Percentiles rank a stretch among this genome's conserved stretches.
phyloP scores from a whole-genome alignment of 345 rosid genomes.

The Brassica nigra region DNA sequence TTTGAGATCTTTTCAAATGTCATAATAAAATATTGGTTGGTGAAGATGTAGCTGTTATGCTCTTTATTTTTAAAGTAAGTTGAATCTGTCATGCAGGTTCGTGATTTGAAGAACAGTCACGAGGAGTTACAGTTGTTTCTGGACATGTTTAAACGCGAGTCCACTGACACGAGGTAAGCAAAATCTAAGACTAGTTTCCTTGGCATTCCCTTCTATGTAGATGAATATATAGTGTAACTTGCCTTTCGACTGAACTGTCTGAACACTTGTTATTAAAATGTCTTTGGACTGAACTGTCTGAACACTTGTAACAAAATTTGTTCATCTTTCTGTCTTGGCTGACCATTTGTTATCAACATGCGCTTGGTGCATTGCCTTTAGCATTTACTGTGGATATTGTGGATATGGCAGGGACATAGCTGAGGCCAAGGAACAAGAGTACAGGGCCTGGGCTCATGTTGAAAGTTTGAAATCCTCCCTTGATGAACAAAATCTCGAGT shows the following conservation, averaged over 20 bases:
- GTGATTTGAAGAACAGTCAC: conserved; percentile 63
- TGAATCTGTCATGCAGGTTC: conserved; percentile 59
- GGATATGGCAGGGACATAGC: conserved; percentile 58
- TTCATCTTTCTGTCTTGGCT: conserved; percentile 1
- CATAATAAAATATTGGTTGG: background rate
- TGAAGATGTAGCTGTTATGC: conserved; percentile 1
- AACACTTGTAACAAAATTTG: background rate
- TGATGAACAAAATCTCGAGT: conserved; percentile 86
- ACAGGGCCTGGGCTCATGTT: conserved; percentile 80
- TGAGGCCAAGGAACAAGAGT: conserved; percentile 77
- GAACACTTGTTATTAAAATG: background rate
- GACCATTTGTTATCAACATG: background rate
- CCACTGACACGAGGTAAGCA: conserved; percentile 66
- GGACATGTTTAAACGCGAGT: conserved; percentile 87
- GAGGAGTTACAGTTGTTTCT: conserved; percentile 76
- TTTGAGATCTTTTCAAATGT: background rate
- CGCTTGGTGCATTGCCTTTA: conserved; percentile 18
- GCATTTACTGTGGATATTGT: conserved; percentile 17
- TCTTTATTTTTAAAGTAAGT: conserved; percentile 15
- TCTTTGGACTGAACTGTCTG: too few relatives aligned
- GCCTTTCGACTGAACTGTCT: background rate
- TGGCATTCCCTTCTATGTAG: background rate
- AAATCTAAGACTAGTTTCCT: background rate
- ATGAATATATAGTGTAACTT: conserved; percentile 11
- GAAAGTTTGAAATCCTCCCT: conserved; percentile 74